A percentile compares a stretch with the other conserved stretches of the same genome.
Evolutionary conservation across 1,284 basidiomycete genomes (phyloP).

Genomic region (Cutaneotrichosporon cutaneum): DNA sequence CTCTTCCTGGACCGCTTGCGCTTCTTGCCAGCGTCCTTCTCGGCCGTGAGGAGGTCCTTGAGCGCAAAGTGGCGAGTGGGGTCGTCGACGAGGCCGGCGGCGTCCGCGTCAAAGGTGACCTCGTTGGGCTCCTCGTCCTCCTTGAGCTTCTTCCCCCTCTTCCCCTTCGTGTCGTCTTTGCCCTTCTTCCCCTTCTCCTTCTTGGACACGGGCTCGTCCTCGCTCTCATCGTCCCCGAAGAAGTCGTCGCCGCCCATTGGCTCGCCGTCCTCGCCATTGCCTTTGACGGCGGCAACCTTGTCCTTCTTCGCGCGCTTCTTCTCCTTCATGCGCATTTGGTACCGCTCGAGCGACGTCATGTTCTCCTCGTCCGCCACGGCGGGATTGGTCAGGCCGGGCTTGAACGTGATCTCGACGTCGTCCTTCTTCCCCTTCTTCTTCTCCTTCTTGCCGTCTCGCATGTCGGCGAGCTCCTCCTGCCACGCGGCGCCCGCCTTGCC

Average conservation of each 20-base stretch:
- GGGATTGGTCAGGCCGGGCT: conserved; percentile 65
- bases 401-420: conserved; percentile 86
- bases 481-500: conserved; percentile 53
- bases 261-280: conserved; percentile 34
- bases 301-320: conserved; percentile 63
- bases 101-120: conserved; percentile 11
- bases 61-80: conserved; percentile 71
- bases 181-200: conserved; percentile 14
- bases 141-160: conserved; percentile 35
- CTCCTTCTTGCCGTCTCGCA: conserved; percentile 53
- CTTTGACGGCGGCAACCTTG: conserved; percentile 25
- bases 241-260: conserved; percentile 62
- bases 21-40: conserved; percentile 57
- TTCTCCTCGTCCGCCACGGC: conserved; percentile 58
- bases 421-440: conserved; percentile 52
- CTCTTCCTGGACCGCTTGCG: conserved; percentile 55
- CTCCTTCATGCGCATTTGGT: conserved; percentile 82
- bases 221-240: conserved; percentile 59
- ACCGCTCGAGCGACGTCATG: conserved; percentile 75
- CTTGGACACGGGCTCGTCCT: conserved; percentile 10
- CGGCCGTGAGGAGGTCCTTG: conserved; percentile 77
- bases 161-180: conserved; percentile 8
- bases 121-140: conserved; percentile 17
- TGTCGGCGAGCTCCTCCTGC: conserved; percentile 34
- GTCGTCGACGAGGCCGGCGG: conserved; percentile 22